Percentiles rank a stretch among this genome's conserved stretches.
These are phyloP conservation scores for Rhizomucor miehei DNA, from an alignment of 371 early-diverging fungal species.

Conservation along the genomic window DNA sequence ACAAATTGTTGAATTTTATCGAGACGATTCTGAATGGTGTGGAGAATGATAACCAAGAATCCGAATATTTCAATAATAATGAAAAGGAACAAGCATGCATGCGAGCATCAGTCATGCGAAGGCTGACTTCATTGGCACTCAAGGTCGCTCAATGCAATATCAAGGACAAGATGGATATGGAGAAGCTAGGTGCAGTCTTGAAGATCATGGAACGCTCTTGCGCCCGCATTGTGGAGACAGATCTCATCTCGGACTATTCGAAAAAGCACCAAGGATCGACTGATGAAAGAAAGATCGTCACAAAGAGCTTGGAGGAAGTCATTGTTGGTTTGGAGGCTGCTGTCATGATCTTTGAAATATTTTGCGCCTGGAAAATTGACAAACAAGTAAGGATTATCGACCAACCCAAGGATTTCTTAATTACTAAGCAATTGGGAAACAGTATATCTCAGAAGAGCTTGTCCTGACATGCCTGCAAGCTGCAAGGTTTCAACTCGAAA, in stretches of 20 bases:
- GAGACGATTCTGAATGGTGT: no score
- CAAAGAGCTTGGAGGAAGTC: constrained; percentile 4
- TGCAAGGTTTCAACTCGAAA: constrained; percentile 28
- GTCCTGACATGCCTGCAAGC: constrained; percentile 31
- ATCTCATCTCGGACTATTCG: constrained; percentile 2
- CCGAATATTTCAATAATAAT: no score
- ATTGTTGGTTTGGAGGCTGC: constrained; percentile 21
- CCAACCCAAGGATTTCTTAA: not conserved
- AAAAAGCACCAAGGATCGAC: not conserved
- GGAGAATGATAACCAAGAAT: no score
- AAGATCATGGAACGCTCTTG: constrained; percentile 4
- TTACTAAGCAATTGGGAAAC: not conserved
- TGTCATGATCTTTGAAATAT: constrained; percentile 26
- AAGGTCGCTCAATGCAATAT: constrained; percentile 5
- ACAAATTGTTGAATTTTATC: no score
- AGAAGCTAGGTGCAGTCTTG: constrained; percentile 7
- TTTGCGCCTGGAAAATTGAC: constrained; percentile 23
- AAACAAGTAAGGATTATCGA: constrained; percentile 15
- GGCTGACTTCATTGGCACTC: constrained; percentile 4
- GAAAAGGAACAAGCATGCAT: not conserved
- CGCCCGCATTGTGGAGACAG: not conserved
- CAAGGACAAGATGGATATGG: constrained; percentile 2
- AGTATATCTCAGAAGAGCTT: constrained; percentile 20
- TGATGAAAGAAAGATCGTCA: not conserved
- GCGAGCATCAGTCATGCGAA: not conserved